These are phyloP conservation scores for Parathielavia appendiculata DNA, from an alignment of 495 filamentous ascomycete species.

Conservation along the genomic window DNA sequence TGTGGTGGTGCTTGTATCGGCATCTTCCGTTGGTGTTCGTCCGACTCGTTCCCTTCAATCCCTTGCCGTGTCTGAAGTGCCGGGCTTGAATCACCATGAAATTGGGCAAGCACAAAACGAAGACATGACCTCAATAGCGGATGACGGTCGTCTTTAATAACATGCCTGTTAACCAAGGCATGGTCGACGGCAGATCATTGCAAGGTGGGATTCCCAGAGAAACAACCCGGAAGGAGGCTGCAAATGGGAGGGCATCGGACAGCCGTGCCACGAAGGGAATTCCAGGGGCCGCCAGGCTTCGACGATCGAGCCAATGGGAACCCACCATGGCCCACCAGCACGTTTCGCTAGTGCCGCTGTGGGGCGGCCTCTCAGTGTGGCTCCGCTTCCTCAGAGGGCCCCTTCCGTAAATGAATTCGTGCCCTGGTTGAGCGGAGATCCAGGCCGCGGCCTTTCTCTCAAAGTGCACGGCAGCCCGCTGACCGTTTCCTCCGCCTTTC, in stretches of 20 bases:
- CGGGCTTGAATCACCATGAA: too few relatives aligned
- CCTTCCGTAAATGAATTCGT: slow-evolving; percentile 32
- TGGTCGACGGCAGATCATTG: slow-evolving; percentile 16
- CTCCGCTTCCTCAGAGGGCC: slow-evolving; percentile 26
- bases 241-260: slow-evolving; percentile 9
- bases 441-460: slow-evolving; percentile 26
- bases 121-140: too few relatives aligned
- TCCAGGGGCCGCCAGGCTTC: slow-evolving; percentile 21
- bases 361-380: slow-evolving; percentile 21
- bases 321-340: slow-evolving; percentile 20
- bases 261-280: slow-evolving; percentile 16
- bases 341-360: slow-evolving; percentile 32
- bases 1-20: background rate
- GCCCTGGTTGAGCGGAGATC: slow-evolving; percentile 9
- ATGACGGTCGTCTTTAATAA: background rate
- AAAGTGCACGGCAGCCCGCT: slow-evolving; percentile 22
- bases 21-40: background rate
- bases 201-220: slow-evolving; percentile 16
- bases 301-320: slow-evolving; percentile 25
- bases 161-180: background rate
- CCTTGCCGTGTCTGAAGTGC: background rate
- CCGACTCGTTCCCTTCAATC: too few relatives aligned
- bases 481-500: slow-evolving; percentile 14
- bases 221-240: background rate
- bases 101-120: too few relatives aligned